Percentiles rank a stretch among this genome's conserved stretches.
Evolutionary conservation across 2,329 filamentous ascomycete genomes (phyloP).

Genomic region (Xylaria polymorpha): DNA sequence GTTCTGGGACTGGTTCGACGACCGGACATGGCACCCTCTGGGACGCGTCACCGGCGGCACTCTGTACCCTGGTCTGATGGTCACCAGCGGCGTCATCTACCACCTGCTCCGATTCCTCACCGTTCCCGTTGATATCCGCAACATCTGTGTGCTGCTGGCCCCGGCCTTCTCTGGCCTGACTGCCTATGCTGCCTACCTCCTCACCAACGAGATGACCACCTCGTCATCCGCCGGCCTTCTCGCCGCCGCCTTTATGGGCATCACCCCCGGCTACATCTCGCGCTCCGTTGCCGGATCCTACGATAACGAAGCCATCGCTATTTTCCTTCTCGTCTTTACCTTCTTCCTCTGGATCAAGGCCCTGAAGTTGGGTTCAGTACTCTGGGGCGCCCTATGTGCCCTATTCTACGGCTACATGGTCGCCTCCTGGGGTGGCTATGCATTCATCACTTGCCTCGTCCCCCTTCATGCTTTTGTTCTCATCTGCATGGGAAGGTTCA

Average conservation of each 20-base stretch:
- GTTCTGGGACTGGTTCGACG: conserved; percentile 99
- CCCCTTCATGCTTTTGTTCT: conserved; percentile 94
- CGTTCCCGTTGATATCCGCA: conserved; percentile 96
- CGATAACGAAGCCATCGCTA: conserved; percentile 99
- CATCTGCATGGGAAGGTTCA: conserved; percentile 96
- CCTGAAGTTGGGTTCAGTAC: conserved; percentile 93
- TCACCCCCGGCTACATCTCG: conserved; percentile 96
- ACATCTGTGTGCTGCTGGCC: conserved; percentile 96
- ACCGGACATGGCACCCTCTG: conserved; percentile 99
- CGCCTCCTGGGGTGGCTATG: conserved; percentile 98
- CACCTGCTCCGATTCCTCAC: conserved; percentile 89
- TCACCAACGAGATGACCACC: conserved; percentile 97
- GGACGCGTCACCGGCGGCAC: conserved; percentile 98
- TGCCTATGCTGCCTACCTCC: conserved; percentile 89
- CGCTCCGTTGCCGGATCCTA: conserved; percentile 98
- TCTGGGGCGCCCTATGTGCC: conserved; percentile 94
- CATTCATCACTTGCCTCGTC: conserved; percentile 98
- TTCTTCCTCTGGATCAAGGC: conserved; percentile 99
- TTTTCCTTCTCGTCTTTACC: conserved; percentile 97
- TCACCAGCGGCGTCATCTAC: conserved; percentile 97
- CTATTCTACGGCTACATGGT: conserved; percentile 99
- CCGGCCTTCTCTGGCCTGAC: conserved; percentile 95
- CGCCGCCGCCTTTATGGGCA: conserved; percentile 96
- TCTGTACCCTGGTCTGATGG: conserved; percentile 98
- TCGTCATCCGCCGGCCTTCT: conserved; percentile 94